phyloP scores from a whole-genome alignment of 73 alveolate species.

The Uronychia setigera region DNA sequence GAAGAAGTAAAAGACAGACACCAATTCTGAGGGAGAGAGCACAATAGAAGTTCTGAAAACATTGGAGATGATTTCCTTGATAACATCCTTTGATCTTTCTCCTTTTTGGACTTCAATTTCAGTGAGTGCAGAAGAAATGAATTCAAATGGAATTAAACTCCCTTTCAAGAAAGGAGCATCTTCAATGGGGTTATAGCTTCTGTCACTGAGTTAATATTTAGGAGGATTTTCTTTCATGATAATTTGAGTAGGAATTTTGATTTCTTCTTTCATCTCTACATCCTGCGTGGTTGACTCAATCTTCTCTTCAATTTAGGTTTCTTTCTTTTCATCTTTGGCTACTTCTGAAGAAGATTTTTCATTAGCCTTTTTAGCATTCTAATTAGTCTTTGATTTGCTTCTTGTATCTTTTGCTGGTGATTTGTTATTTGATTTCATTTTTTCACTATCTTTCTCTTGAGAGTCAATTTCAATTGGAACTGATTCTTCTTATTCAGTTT shows the following conservation, averaged over 20 bases:
- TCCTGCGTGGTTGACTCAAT: too few species aligned
- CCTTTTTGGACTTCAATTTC: constrained; percentile 87
- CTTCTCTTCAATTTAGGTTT: too few species aligned
- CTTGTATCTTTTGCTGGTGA: too few species aligned
- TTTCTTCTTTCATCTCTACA: not conserved
- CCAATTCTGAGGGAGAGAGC: constrained; percentile 72
- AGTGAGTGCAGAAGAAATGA: constrained; percentile 68
- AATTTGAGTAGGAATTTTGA: not conserved
- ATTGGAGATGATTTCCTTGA: constrained; percentile 82
- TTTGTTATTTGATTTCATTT: too few species aligned
- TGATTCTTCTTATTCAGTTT: too few species aligned
- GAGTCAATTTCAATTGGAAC: too few species aligned
- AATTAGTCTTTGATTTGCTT: too few species aligned
- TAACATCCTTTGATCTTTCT: constrained; percentile 80
- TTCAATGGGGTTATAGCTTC: constrained; percentile 33
- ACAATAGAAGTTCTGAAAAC: constrained; percentile 78
- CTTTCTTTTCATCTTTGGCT: too few species aligned
- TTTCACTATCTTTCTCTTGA: too few species aligned
- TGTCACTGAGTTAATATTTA: not conserved
- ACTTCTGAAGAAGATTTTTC: too few species aligned
- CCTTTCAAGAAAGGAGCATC: constrained; percentile 65
- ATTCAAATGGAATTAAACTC: constrained; percentile 68
- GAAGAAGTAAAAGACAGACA: constrained; percentile 87
- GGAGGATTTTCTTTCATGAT: not conserved
- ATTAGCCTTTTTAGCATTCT: too few species aligned